Base-by-base conservation (phyloP, 78 protist genomes). In the Isochrysis galbana region DNA sequence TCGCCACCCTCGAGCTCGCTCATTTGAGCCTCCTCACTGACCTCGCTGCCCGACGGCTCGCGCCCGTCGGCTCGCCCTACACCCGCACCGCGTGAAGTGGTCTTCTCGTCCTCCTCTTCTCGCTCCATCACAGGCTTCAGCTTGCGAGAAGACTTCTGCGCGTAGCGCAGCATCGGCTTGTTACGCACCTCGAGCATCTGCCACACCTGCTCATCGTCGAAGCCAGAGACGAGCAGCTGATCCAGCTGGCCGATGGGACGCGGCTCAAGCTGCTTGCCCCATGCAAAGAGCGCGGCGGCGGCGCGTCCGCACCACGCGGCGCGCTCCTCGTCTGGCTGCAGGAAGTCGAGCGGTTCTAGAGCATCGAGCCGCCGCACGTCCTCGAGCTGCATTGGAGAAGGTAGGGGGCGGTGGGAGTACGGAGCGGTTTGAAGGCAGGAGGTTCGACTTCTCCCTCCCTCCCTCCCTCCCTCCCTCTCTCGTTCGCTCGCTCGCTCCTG, bases 161-260 rank as follows among this genome's bases (percentile, higher is more conserved):
- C 41, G 17, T 69, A 38, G 26, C 42, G 34, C 10, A 94, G 34
- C 3, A 94, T 38, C 47, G 96, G 96, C 72, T 83, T 89, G 84
- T 93, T 95, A 32, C 32, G 93, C 38, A 95, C 41, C 86, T 94
- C 80, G 41, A 95, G 47, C 91, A 95, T 94, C 48, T 90, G 51
- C 96, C 96, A 95, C 34, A 95, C 80, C 77, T 94, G 95, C 77
- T 95, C 96, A 23, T 74, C 72, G 89, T 95, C 96, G n/a, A 94
- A 94, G 29, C 94, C 95, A 2, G 84, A 78, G 26, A 88, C n/a
- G 3, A 86, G 47, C 46, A 95, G 74, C 34, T 89, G 42, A 5
- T 84, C 92, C 11, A 94, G 84, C 10, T 93, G 47, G 36, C 92
- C 93, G 19, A 92, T 38, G 36, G 26, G 32, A 2, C 38, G 5